Percentiles rank a stretch among this genome's conserved stretches.
Conservation (phyloP, 1,139 yeast species). For the Meyerozyma smithsonii region DNA sequence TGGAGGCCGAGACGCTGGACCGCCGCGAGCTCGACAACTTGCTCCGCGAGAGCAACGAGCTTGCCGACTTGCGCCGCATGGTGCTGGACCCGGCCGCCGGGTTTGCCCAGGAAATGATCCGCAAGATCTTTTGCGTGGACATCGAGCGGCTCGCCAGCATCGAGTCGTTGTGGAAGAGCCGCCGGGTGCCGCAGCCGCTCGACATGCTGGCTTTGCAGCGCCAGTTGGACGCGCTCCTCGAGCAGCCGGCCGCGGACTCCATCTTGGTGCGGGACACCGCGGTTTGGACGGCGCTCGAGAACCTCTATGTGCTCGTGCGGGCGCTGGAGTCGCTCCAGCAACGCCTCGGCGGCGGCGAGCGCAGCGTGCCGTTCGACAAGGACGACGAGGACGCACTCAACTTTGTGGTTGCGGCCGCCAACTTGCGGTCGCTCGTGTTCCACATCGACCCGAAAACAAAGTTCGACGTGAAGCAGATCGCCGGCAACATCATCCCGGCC, state of each 20-base stretch:
- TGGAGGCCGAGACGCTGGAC: conserved; percentile 54
- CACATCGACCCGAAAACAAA: conserved; percentile 69
- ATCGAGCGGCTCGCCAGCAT: conserved; percentile 67
- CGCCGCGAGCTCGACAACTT: conserved; percentile 65
- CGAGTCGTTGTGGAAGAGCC: conserved; percentile 73
- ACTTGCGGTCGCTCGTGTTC: conserved; percentile 71
- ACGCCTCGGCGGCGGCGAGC: conserved; percentile 38
- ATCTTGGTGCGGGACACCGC: conserved; percentile 51
- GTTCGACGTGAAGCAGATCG: conserved; percentile 88
- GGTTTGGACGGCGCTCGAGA: conserved; percentile 61
- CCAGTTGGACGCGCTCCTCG: conserved; percentile 13
- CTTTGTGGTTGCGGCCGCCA: conserved; percentile 86
- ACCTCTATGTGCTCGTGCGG: conserved; percentile 53
- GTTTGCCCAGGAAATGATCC: conserved; percentile 40
- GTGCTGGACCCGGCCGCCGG: conserved; percentile 21
- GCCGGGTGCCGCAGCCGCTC: conserved; percentile 66
- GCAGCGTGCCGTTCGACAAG: conserved; percentile 74
- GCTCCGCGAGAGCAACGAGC: conserved; percentile 70
- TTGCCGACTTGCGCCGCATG: conserved; percentile 54
- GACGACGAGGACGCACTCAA: conserved; percentile 89
- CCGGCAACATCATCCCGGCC: conserved; percentile 97
- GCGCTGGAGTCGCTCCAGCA: conserved; percentile 48
- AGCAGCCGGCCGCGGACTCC: conserved; percentile 10
- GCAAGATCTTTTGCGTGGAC: conserved; percentile 61
- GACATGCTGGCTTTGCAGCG: conserved; percentile 19